phyloP scores from a whole-genome alignment of 1,284 basidiomycete species.

The Takashimella koratensis region DNA sequence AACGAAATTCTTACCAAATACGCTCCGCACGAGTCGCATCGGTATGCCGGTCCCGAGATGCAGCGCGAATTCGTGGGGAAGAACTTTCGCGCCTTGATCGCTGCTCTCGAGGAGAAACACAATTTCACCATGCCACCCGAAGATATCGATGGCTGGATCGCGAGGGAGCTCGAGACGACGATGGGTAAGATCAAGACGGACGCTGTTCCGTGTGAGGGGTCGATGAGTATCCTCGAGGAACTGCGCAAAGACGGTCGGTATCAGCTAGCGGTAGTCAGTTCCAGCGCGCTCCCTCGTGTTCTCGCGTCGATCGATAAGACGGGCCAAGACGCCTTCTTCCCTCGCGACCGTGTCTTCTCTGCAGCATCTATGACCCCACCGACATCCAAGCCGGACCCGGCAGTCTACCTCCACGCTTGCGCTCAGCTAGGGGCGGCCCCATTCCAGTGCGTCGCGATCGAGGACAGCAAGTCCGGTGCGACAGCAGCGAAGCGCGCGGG shows the following conservation, averaged over 20 bases:
- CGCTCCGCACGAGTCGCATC: constrained; percentile 3
- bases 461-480: constrained; percentile 24
- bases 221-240: constrained; percentile 9
- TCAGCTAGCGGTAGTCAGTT: constrained; percentile 20
- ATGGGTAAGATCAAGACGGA: constrained; percentile 10
- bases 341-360: constrained; percentile 17
- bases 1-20: constrained; percentile 15
- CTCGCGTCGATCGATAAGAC: constrained; percentile 19
- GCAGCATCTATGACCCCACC: constrained; percentile 20
- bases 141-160: constrained; percentile 19
- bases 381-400: constrained; percentile 29
- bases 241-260: constrained; percentile 7
- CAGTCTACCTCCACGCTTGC: constrained; percentile 22
- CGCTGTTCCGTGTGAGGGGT: constrained; percentile 17
- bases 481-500: constrained; percentile 18
- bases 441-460: constrained; percentile 18
- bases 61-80: constrained; percentile 24
- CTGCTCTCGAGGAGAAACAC: constrained; percentile 15
- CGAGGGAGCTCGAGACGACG: constrained; percentile 16
- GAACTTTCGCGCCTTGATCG: constrained; percentile 27
- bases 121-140: constrained; percentile 9
- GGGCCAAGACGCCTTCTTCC: constrained; percentile 16
- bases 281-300: constrained; percentile 22
- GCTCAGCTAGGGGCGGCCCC: constrained; percentile 11
- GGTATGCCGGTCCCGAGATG: constrained; percentile 16